Conservation (phyloP, 441 rosid genomes). For the Syzygium syzygioides region DNA sequence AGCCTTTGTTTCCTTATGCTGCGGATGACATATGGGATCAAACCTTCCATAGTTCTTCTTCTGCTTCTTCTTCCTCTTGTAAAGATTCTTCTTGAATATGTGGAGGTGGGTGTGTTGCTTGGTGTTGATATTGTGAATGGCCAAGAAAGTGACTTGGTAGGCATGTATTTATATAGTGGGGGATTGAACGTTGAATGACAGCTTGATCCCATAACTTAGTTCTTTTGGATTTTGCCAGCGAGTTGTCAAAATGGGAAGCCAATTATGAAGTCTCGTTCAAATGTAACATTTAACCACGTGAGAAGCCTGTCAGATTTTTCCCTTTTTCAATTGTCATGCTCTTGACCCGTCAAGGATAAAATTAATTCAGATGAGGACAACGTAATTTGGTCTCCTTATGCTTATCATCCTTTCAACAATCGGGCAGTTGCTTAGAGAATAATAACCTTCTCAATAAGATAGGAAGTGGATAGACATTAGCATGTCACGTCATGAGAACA, state of each 20-base stretch:
- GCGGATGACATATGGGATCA: conserved; percentile 49
- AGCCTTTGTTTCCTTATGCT: conserved; percentile 46
- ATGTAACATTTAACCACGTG: not conserved
- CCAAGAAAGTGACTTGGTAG: not conserved
- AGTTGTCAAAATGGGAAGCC: not conserved
- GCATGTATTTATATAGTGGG: not conserved
- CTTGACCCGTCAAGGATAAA: not conserved
- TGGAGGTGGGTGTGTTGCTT: not conserved
- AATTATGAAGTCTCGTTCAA: not conserved
- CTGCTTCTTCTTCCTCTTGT: not conserved
- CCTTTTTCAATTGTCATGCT: not conserved
- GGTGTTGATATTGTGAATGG: not conserved
- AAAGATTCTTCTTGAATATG: not conserved
- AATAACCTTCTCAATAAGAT: not conserved
- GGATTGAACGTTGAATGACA: not conserved
- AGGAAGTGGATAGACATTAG: not conserved
- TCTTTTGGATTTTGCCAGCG: not conserved
- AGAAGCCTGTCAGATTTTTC: not conserved
- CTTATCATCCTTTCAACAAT: not conserved
- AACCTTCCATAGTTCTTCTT: conserved; percentile 43
- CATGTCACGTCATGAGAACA: not conserved
- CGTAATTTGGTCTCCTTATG: not conserved
- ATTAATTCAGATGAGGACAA: not conserved
- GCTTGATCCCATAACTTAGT: not conserved
- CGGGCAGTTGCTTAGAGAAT: not conserved